Conservation (phyloP, 2,329 filamentous ascomycete genomes). For the Fusarium kyushuense region DNA sequence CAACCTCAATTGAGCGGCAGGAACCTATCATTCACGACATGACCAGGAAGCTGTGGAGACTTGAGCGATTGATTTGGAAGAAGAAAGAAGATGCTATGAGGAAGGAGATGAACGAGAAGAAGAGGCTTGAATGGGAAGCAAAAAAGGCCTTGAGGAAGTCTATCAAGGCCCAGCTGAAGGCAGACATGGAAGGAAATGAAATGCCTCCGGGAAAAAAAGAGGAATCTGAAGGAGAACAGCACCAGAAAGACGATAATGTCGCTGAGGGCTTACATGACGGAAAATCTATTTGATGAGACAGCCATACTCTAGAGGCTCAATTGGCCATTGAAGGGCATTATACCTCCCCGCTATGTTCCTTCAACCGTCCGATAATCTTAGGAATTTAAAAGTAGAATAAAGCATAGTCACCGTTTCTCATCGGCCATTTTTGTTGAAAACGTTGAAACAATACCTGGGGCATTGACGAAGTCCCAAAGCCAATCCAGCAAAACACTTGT, state of each 20-base stretch:
- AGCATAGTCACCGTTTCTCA: neutral
- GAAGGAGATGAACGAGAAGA: neutral
- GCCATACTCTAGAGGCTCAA: neutral
- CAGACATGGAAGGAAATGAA: neutral
- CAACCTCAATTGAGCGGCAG: neutral
- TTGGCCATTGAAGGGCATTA: neutral
- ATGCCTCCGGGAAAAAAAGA: neutral
- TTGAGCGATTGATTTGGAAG: slow-evolving; percentile 80
- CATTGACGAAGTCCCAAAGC: no score
- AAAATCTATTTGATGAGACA: neutral
- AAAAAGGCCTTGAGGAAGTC: neutral
- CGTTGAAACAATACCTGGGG: neutral
- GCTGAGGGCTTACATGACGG: neutral
- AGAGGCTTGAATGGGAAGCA: neutral
- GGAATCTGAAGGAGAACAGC: no score
- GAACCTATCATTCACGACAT: no score
- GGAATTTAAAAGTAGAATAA: neutral
- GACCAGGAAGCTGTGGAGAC: slow-evolving; percentile 46
- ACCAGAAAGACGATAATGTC: neutral
- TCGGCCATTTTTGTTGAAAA: neutral
- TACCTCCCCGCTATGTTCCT: neutral
- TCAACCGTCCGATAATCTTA: neutral
- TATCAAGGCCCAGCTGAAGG: neutral
- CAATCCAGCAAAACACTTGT: neutral
- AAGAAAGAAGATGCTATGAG: no score